These are phyloP conservation scores for Solanum commersonii DNA, from an alignment of 257 asterid species.

Conservation along the genomic window DNA sequence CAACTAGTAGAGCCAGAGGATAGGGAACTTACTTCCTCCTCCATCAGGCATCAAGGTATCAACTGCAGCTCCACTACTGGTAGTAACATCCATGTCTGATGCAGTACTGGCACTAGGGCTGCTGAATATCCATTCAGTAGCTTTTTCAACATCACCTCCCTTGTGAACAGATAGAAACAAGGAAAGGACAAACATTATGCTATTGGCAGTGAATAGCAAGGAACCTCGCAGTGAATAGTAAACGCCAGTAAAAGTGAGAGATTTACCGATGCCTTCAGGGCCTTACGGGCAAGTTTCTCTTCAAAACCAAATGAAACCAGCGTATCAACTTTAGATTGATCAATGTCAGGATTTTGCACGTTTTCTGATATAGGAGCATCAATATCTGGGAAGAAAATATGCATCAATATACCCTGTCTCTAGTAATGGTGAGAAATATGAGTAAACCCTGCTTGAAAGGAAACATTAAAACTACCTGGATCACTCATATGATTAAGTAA, in stretches of 20 bases:
- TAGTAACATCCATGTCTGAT: constrained; percentile 43
- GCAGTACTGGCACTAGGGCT: constrained; percentile 42
- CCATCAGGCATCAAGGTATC: constrained; percentile 79
- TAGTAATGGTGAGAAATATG: not conserved
- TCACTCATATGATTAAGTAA: constrained; percentile 78
- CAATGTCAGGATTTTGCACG: constrained; percentile 29
- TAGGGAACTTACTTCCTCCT: constrained; percentile 71
- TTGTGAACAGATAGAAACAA: constrained; percentile 15
- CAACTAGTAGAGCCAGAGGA: not conserved
- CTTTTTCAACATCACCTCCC: constrained; percentile 90
- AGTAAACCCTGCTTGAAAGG: not conserved
- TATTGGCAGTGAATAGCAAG: not conserved
- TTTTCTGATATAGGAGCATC: constrained; percentile 56
- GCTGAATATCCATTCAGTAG: constrained; percentile 88
- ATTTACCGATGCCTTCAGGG: constrained; percentile 75
- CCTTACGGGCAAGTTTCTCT: constrained; percentile 73
- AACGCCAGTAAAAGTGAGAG: not conserved
- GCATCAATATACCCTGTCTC: constrained; percentile 3
- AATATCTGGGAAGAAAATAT: constrained; percentile 37
- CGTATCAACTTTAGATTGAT: constrained; percentile 66
- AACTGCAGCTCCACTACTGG: constrained; percentile 38
- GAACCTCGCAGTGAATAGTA: not conserved
- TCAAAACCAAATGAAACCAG: constrained; percentile 80
- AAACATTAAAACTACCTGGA: constrained; percentile 43
- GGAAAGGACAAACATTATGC: not conserved